Base-by-base conservation (phyloP, 2,329 filamentous ascomycete species). In the Aspergillus brunneoviolaceus region DNA sequence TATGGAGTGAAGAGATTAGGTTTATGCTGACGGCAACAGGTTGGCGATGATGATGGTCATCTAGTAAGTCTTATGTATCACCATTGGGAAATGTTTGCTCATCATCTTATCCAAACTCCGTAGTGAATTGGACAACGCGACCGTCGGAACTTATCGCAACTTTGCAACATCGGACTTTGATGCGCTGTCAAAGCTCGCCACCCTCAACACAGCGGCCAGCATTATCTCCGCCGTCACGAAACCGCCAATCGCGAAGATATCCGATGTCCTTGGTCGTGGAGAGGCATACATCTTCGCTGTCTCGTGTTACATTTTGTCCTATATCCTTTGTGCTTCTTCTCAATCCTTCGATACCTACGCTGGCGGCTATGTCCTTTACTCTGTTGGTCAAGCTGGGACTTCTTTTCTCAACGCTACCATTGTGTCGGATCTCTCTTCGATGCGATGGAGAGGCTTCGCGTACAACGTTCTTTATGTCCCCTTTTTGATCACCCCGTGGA, bases 91-190 rank as follows among this genome's bases (percentile, higher is more conserved):
- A 19, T 31, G 6, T 39, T 29, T 42, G 25, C 51, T 60, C 19
- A 55, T 21, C 11, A 21, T 19, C n/a, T 45, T 54, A 25, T 23
- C 11, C 7, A 14, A 39, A 9, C 29, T 25, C 21, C 7, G 19
- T 52, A 76, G 73, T 69, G 71, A 75, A 62, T 64, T 77, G 14
- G 74, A 77, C 62, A 73, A 74, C 55, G 68, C 72, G 2, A 77
- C 75, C 2, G 68, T 76, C 14, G 70, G 71, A 42, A 76, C 72
- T 5, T 79, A 79, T 65, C 70, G 73, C 49, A 76, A 74, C 57
- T 80, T 79, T 62, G 77, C 77, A 3, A 68, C 74, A 2, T 80
- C 77, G 1, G 68, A 72, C 14, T 79, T 79, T 58, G 65, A 74
- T 57, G 63, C 71, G 6, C 67, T 79, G 2, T 72, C 76, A 14